Evolutionary conservation across 768 basidiomycete genomes (phyloP), one percentile per base, ranked within the genome.

Genomic region (Rhizopogon rudus): DNA sequence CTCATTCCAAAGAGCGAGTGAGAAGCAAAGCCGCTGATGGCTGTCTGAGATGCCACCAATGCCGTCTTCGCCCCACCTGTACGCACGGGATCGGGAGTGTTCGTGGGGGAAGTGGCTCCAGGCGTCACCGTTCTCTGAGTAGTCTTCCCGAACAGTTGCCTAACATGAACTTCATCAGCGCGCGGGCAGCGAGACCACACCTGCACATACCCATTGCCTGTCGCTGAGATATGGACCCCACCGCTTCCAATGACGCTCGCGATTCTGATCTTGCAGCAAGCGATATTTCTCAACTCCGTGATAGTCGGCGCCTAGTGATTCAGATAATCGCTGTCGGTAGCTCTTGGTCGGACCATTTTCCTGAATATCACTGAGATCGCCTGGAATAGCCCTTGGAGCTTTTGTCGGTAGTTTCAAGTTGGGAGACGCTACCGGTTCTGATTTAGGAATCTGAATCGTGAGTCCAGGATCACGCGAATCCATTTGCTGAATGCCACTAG

Each of bases 161-260:
- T 98, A 61, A 7, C 62, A 54, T 17, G 44, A 4, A 53, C 14
- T 8, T 37, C 10, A 37, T 37, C 20, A 49, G 48, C 5, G 14
- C 9, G 9, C 3, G 14, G 17, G 17, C 17, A 35, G 20, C 48
- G 13, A 37, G 8, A 48, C 10, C 9, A 16, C 40, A 22, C 35
- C 10, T 37, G 48, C 14, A 37, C 87, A 60, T 58, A 93, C 96
- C 97, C 97, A 99, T 78, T 98, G 97, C 56, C 97, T 81, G 72
- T 99, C 97, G 56, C 87, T 88, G 51, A 99, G 81, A 75, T 99
- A 99, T 14, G 97, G 97, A 17, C 97, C 97, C 96, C 96, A 98
- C 63, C 92, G 81, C 73, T 98, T 98, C 97, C 97, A 99, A 71
- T 98, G 95, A 49, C 80, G 80, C 60, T 91, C 86, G 61, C 83